A percentile compares a stretch with the other conserved stretches of the same genome.
These are phyloP conservation scores for Lavandula angustifolia DNA, from an alignment of 257 asterid species.

Conservation along the genomic window DNA sequence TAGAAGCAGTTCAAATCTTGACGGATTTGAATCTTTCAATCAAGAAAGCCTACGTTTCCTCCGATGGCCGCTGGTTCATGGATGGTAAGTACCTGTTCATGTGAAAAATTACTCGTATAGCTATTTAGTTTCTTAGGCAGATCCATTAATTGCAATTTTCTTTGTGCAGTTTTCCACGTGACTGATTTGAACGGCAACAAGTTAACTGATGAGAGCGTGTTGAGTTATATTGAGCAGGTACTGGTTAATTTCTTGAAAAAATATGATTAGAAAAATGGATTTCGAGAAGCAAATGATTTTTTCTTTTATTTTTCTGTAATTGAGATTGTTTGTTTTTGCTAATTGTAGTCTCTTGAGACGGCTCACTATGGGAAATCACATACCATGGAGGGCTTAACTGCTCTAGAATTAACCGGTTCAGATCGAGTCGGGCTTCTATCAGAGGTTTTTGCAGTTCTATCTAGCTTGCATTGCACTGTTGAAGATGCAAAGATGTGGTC, in stretches of 20 bases:
- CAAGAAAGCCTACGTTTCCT: conserved; percentile 82
- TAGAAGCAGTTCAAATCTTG: conserved; percentile 83
- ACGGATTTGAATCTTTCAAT: conserved; percentile 87
- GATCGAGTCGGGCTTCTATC: conserved; percentile 85
- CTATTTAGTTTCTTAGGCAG: neutral
- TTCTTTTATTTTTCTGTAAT: neutral
- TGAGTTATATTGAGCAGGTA: conserved; percentile 86
- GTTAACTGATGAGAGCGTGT: conserved; percentile 75
- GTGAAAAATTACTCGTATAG: too few relatives aligned
- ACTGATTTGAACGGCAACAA: conserved; percentile 89
- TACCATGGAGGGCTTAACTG: conserved; percentile 64
- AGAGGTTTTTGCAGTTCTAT: conserved; percentile 86
- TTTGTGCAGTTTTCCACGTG: conserved; percentile 81
- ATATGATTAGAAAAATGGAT: neutral
- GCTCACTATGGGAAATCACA: conserved; percentile 61
- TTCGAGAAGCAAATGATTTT: neutral
- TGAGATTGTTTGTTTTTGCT: neutral
- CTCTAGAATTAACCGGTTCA: conserved; percentile 75
- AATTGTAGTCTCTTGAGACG: conserved; percentile 66
- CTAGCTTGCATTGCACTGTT: conserved; percentile 61
- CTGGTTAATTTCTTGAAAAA: neutral
- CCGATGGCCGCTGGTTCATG: conserved; percentile 98
- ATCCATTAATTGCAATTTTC: neutral
- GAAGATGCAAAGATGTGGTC: conserved; percentile 92
- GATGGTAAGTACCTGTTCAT: conserved; percentile 56